Percentiles rank a stretch among this genome's conserved stretches.
Conservation (phyloP, 2,329 filamentous ascomycete genomes). For the Colletotrichum noveboracense region DNA sequence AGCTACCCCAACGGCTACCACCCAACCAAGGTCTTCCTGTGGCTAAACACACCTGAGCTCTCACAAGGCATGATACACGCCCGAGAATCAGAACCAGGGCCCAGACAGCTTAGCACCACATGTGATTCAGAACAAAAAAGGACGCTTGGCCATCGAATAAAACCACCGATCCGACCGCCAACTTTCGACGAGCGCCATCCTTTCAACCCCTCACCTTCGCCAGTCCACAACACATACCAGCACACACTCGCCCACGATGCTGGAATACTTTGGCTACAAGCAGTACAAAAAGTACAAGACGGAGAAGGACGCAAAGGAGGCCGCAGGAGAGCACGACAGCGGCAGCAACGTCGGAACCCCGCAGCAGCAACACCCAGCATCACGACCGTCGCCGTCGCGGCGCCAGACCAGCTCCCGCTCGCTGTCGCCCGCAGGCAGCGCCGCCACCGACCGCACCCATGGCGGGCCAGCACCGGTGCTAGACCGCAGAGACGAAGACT, state of each 20-base stretch:
- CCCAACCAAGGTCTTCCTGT: conserved; percentile 6
- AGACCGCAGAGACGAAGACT: conserved; percentile 61
- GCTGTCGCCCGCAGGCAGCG: conserved; percentile 24
- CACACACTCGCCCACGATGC: conserved; percentile 46
- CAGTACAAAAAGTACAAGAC: conserved; percentile 66
- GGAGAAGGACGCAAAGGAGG: conserved; percentile 46
- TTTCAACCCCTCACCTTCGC: neutral
- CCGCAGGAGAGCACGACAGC: conserved; percentile 21
- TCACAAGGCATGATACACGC: neutral
- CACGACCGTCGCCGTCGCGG: conserved; percentile 10
- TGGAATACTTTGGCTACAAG: conserved; percentile 68
- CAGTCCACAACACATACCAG: neutral
- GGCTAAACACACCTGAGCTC: conserved; percentile 1
- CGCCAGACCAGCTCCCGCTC: conserved; percentile 25
- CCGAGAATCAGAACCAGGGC: neutral
- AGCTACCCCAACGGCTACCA: conserved; percentile 7
- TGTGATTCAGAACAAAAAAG: conserved; percentile 10
- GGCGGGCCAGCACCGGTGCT: conserved; percentile 49
- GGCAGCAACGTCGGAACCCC: neutral
- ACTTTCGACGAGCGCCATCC: neutral
- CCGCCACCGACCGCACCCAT: conserved; percentile 28
- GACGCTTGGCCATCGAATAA: conserved; percentile 16
- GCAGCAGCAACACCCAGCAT: neutral
- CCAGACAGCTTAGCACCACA: neutral
- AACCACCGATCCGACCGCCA: conserved; percentile 6